phyloP scores from a whole-genome alignment of 148 eudicot genomes.

The Heliamphora exappendiculata region DNA sequence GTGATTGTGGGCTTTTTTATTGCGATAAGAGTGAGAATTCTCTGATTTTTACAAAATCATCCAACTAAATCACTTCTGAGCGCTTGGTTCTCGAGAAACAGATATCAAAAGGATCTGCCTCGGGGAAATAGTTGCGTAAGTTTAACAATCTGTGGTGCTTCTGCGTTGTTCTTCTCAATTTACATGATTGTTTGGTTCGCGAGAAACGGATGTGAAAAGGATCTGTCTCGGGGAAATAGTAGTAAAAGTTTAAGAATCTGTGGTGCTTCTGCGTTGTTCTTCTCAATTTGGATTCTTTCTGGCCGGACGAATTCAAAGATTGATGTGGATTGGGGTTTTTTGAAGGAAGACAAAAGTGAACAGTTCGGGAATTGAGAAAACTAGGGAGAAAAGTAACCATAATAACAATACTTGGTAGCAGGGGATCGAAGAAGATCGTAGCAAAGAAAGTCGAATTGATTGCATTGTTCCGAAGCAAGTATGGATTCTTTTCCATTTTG shows the following conservation, averaged over 20 bases:
- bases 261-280: no score
- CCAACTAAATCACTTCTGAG: neutral
- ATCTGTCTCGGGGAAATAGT: neutral
- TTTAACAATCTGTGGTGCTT: no score
- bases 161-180: no score
- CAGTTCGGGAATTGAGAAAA: neutral
- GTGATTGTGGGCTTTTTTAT: neutral
- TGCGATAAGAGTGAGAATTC: neutral
- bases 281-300: no score
- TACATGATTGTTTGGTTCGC: neutral
- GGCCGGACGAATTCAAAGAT: no score
- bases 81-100: neutral
- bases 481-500: conserved; percentile 7
- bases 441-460: neutral
- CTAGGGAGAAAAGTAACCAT: neutral
- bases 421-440: neutral
- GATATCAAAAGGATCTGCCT: neutral
- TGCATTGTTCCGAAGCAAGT: neutral
- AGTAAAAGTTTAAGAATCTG: neutral
- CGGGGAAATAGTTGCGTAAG: neutral
- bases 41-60: neutral
- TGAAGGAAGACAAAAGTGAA: conserved; percentile 1
- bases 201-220: neutral
- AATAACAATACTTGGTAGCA: neutral
- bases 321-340: neutral